These are phyloP conservation scores for Avena atlantica DNA, from an alignment of 176 grass and related monocot species.

Conservation along the genomic window DNA sequence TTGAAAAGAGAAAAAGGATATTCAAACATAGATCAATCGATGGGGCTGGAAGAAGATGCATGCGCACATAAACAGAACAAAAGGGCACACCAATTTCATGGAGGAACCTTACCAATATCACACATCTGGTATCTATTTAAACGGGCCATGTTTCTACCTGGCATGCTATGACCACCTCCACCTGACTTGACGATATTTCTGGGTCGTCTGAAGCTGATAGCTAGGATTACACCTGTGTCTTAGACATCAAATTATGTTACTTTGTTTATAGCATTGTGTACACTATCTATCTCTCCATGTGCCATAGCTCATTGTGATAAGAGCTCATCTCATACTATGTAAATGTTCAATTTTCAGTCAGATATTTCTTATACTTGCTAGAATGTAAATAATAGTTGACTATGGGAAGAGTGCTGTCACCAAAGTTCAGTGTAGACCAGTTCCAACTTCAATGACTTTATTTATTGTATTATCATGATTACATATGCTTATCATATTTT, in stretches of 20 bases:
- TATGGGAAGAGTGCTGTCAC: conserved; percentile 34
- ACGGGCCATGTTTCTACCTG: conserved; percentile 49
- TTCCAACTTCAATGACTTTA: conserved; percentile 22
- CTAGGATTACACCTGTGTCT: conserved; percentile 34
- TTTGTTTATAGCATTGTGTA: conserved; percentile 42
- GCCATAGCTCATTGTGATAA: conserved; percentile 26
- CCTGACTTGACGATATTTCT: conserved; percentile 21
- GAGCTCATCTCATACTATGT: conserved; percentile 51
- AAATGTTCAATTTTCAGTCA: conserved; percentile 37
- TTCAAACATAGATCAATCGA: conserved; percentile 44
- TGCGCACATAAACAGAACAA: conserved; percentile 48
- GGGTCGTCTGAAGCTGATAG: conserved; percentile 45
- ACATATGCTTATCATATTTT: not conserved
- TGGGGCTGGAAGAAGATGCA: conserved; percentile 48
- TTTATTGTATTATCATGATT: conserved; percentile 20
- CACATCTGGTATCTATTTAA: conserved; percentile 33
- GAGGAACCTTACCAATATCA: conserved; percentile 34
- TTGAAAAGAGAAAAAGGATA: conserved; percentile 45
- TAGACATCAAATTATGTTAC: conserved; percentile 32
- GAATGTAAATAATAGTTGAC: conserved; percentile 49
- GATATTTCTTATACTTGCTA: conserved; percentile 36
- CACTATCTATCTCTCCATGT: conserved; percentile 29
- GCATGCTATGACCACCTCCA: conserved; percentile 36
- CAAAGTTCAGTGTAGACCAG: conserved; percentile 28
- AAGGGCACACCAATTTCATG: conserved; percentile 28